Evolutionary conservation across 1,139 yeast species (phyloP).

Genomic region (Suhomyces anneliseae): DNA sequence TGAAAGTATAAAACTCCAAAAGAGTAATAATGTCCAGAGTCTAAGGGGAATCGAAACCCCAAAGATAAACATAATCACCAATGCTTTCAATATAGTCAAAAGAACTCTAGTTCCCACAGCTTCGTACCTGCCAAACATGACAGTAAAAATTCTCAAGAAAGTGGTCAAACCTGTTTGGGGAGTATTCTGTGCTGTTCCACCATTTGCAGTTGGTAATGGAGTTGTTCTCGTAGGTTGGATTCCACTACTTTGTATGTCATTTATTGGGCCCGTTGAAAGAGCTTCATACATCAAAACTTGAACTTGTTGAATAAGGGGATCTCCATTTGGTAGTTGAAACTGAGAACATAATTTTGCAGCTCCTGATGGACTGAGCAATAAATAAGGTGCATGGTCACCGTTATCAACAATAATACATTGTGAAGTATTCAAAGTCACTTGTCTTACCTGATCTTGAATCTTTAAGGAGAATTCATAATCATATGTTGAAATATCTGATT

Average conservation of each 20-base stretch:
- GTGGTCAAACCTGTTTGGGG: neutral
- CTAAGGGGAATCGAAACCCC: slow-evolving; percentile 11
- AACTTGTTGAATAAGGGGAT: slow-evolving; percentile 10
- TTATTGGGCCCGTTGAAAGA: neutral
- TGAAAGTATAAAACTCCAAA: neutral
- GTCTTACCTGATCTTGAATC: slow-evolving; percentile 11
- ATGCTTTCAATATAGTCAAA: slow-evolving; percentile 7
- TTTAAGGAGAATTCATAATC: slow-evolving; percentile 24
- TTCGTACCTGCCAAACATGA: slow-evolving; percentile 4
- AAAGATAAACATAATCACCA: slow-evolving; percentile 13
- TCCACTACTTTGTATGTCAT: neutral
- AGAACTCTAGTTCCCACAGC: slow-evolving; percentile 3
- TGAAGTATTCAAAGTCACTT: slow-evolving; percentile 33
- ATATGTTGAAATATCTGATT: slow-evolving; percentile 22
- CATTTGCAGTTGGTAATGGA: neutral
- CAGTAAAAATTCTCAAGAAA: neutral
- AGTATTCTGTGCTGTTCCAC: neutral
- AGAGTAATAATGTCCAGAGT: slow-evolving; percentile 6
- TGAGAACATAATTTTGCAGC: slow-evolving; percentile 20
- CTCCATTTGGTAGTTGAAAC: slow-evolving; percentile 10
- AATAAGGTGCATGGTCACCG: slow-evolving; percentile 35
- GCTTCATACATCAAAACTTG: slow-evolving; percentile 10
- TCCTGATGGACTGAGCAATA: slow-evolving; percentile 40
- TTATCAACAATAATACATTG: slow-evolving; percentile 47
- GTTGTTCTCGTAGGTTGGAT: neutral